Base-by-base conservation (phyloP, 176 grass and related monocot genomes). In the Avena eriantha region DNA sequence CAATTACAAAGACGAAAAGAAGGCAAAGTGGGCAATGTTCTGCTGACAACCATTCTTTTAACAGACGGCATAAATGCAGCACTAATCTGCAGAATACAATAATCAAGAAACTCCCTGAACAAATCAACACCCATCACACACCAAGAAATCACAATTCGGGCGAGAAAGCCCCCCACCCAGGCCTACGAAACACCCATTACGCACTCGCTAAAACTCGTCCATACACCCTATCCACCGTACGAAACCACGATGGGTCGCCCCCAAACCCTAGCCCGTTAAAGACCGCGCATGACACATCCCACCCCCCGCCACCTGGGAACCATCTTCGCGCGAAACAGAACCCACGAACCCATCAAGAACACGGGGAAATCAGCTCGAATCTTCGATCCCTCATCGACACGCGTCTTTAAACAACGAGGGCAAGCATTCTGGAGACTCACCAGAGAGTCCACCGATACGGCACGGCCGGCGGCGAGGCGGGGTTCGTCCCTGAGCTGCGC, bases 221-320 rank as follows among this genome's bases (percentile, higher is more conserved):
- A 31, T 51, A 68, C 47, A 66, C 19, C 77, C 24, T 50, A 19
- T 0, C 11, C 2, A 26, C 51, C n/a, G 21, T 14, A 31, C 11
- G 11, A 70, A 82, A 76, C 22, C 72, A 41, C 7, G 13, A 65
- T 63, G 29, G 16, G 23, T 17, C 13, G 56, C 23, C 34, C n/a
- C 56, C 51, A 73, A 86, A 90, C 84, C 84, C 89, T 87, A 79
- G 47, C 13, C 45, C 64, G 48, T 26, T 31, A 13, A 19, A 60
- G 39, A 56, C 45, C 53, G 17, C n/a, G 39, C 78, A 41, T 15
- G 47, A 14, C 82, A 78, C 49, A 23, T 17, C 80, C 41, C 73
- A 79, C 45, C 79, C 31, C 74, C 66, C 73, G 21, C 64, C n/a
- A 3, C 56, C 14, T 72, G 5, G 72, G 26, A 76, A 24, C 84